phyloP scores from a whole-genome alignment of 1,284 basidiomycete species.

The Schizopora paradoxa region DNA sequence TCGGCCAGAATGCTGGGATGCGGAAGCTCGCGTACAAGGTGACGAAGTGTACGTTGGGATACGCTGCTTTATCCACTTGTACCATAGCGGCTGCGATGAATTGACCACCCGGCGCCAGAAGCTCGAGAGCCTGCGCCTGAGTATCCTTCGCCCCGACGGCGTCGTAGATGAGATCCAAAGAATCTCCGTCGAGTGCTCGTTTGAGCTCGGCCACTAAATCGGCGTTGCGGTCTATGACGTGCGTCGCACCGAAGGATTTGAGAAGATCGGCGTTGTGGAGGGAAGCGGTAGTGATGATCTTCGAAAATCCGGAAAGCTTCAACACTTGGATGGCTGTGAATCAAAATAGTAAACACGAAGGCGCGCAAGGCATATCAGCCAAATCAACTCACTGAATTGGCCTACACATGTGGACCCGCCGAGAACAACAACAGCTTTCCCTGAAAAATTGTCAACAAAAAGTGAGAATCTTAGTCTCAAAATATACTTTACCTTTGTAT shows the following conservation, averaged over 20 bases:
- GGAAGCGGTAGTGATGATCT: constrained; percentile 50
- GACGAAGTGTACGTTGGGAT: constrained; percentile 6
- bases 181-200: constrained; percentile 23
- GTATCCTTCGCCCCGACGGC: constrained; percentile 20
- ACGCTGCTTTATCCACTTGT: constrained; percentile 3
- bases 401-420: constrained; percentile 37
- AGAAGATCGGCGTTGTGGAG: constrained; percentile 37
- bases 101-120: constrained; percentile 20
- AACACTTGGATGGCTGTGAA: constrained; percentile 38
- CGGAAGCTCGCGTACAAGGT: constrained; percentile 7
- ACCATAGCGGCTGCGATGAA: constrained; percentile 11
- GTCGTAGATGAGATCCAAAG: constrained; percentile 38
- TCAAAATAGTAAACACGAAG: not conserved
- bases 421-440: constrained; percentile 31
- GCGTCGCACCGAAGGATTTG: constrained; percentile 47
- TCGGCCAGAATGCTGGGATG: not conserved
- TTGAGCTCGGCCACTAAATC: constrained; percentile 27
- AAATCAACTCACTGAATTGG: constrained; percentile 26
- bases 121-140: constrained; percentile 15
- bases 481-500: constrained; percentile 17
- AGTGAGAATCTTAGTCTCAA: constrained; percentile 21
- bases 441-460: constrained; percentile 18
- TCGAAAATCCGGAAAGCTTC: constrained; percentile 45
- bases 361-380: not conserved
- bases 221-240: constrained; percentile 40